These are phyloP conservation scores for Kappamyces sp. DNA, from an alignment of 192 early-diverging fungal species.

Conservation along the genomic window DNA sequence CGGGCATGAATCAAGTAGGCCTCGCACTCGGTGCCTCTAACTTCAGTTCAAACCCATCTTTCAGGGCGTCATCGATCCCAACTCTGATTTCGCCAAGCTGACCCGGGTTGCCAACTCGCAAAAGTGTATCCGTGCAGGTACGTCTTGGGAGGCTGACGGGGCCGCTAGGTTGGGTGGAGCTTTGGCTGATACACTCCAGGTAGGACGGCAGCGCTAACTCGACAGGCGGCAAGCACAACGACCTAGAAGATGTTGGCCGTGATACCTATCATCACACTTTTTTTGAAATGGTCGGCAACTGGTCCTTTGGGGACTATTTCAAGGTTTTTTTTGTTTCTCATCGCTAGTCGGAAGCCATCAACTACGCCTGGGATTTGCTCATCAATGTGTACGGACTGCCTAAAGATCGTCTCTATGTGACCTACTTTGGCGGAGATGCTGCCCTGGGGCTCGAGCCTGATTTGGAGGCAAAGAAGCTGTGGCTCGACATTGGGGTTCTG, in stretches of 20 bases:
- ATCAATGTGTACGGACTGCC: conserved; percentile 77
- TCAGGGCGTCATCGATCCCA: conserved; percentile 90
- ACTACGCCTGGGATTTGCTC: conserved; percentile 86
- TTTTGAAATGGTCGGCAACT: conserved; percentile 99
- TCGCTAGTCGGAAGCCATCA: conserved; percentile 69
- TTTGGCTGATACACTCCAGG: conserved; percentile 8
- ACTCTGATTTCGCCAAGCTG: conserved; percentile 83
- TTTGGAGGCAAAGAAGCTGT: conserved; percentile 83
- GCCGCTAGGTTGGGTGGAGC: background rate
- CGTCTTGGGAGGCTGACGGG: conserved; percentile 1
- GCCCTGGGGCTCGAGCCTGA: conserved; percentile 75
- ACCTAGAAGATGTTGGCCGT: conserved; percentile 97
- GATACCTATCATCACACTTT: conserved; percentile 99
- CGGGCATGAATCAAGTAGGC: conserved; percentile 89
- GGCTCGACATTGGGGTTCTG: conserved; percentile 83
- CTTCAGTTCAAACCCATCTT: conserved; percentile 92
- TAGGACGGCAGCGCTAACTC: conserved; percentile 3
- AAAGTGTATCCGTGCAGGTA: conserved; percentile 98
- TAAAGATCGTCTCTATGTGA: conserved; percentile 87
- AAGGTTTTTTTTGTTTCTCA: conserved; percentile 51
- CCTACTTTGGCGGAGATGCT: conserved; percentile 92
- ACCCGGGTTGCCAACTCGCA: conserved; percentile 92
- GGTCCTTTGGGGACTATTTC: conserved; percentile 99
- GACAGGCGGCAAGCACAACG: conserved; percentile 95
- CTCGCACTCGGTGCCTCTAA: background rate